Evolutionary conservation across 768 basidiomycete species (phyloP).

Genomic region (Rhizopogon roseolus): DNA sequence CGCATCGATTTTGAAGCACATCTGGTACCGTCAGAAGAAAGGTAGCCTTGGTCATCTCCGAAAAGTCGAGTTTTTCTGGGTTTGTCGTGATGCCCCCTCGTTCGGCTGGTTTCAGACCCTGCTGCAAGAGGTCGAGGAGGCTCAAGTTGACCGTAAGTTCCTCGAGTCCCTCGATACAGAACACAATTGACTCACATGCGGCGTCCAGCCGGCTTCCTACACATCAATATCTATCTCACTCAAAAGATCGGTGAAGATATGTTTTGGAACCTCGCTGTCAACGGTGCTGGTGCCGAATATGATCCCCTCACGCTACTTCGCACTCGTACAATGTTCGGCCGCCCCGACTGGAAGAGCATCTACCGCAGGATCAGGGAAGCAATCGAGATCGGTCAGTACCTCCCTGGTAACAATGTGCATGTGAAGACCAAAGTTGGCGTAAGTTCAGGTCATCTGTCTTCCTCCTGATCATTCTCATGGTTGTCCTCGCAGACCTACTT

Average conservation of each 20-base stretch:
- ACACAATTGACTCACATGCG: constrained; percentile 8
- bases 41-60: constrained; percentile 75
- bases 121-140: constrained; percentile 82
- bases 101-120: constrained; percentile 96
- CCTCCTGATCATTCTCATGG: constrained; percentile 4
- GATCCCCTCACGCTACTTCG: constrained; percentile 88
- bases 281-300: constrained; percentile 79
- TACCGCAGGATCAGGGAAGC: constrained; percentile 70
- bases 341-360: constrained; percentile 85
- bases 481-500: constrained; percentile 64
- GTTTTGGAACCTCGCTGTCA: constrained; percentile 89
- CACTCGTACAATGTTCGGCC: constrained; percentile 86
- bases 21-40: constrained; percentile 88
- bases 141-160: constrained; percentile 81
- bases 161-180: background rate
- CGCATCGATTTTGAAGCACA: constrained; percentile 90
- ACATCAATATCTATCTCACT: constrained; percentile 88
- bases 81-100: constrained; percentile 91
- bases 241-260: constrained; percentile 82
- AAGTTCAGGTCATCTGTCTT: constrained; percentile 24
- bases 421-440: constrained; percentile 83
- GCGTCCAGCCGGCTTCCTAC: constrained; percentile 77
- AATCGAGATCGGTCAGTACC: constrained; percentile 78
- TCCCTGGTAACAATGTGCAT: constrained; percentile 73
- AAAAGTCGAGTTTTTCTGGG: constrained; percentile 94